Evolutionary conservation across 148 eudicot species (phyloP).

Genomic region (Hydrangea macrophylla): DNA sequence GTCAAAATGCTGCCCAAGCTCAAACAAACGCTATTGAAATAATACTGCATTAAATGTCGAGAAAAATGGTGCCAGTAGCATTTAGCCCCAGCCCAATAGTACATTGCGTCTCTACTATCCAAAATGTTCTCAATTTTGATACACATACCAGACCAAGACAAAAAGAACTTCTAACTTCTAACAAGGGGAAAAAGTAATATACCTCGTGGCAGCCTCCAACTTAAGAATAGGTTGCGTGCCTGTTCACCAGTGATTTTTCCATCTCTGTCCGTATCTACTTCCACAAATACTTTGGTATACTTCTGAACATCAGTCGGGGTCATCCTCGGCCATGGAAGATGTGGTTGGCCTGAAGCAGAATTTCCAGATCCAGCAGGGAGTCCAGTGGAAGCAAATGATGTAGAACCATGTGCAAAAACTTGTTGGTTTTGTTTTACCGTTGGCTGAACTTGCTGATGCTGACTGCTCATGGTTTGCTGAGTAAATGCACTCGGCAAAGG

Average conservation of each 20-base stretch:
- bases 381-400: conserved; percentile 31
- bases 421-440: conserved; percentile 49
- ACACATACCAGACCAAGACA: not conserved
- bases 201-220: conserved; percentile 97
- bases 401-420: conserved; percentile 28
- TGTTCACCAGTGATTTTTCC: conserved; percentile 90
- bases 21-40: not conserved
- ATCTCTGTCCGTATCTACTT: conserved; percentile 88
- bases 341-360: conserved; percentile 47
- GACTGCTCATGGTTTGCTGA: conserved; percentile 45
- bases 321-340: conserved; percentile 82
- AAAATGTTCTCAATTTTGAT: not conserved
- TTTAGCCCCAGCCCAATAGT: not conserved
- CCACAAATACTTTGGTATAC: conserved; percentile 85
- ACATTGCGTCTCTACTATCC: not conserved
- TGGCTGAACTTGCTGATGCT: conserved; percentile 41
- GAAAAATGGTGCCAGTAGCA: not conserved
- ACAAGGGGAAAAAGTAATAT: conserved; percentile 9
- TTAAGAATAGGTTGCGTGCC: conserved; percentile 85
- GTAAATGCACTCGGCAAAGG: conserved; percentile 33
- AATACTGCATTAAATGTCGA: too few relatives aligned
- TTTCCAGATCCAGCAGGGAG: conserved; percentile 37
- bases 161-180: not conserved
- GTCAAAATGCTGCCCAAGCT: not conserved
- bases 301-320: conserved; percentile 82